Conservation (phyloP, 345 rosid genomes). For the Moringa oleifera region DNA sequence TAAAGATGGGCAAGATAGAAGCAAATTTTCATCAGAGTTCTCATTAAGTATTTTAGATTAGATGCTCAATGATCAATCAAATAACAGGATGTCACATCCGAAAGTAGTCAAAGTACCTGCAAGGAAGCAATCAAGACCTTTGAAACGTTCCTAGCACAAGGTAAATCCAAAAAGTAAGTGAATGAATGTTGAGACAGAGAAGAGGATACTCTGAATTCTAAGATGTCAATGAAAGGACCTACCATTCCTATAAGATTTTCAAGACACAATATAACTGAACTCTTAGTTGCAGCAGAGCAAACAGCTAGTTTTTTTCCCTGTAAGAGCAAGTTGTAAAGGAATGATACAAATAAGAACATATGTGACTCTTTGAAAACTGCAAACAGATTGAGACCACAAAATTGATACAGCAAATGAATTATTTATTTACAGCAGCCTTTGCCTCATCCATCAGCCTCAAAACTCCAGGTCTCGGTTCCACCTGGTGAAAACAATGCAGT, state of each 20-base stretch:
- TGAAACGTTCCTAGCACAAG: slow-evolving; percentile 59
- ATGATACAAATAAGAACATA: neutral
- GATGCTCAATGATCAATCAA: neutral
- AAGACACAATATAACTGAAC: slow-evolving; percentile 87
- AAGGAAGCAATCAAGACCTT: slow-evolving; percentile 92
- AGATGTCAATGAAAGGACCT: slow-evolving; percentile 14
- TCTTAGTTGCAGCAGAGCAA: slow-evolving; percentile 97
- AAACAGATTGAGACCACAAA: neutral
- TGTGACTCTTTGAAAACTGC: neutral
- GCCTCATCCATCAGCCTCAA: slow-evolving; percentile 91
- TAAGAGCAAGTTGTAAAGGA: neutral
- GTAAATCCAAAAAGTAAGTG: slow-evolving; percentile 4
- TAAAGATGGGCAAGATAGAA: neutral
- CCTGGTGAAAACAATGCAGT: slow-evolving; percentile 38
- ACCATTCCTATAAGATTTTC: slow-evolving; percentile 83
- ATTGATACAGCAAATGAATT: neutral
- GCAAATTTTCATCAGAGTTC: neutral
- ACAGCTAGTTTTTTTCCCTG: slow-evolving; percentile 83
- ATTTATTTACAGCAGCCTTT: slow-evolving; percentile 81
- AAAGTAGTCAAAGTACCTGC: slow-evolving; percentile 46
- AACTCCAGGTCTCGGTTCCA: slow-evolving; percentile 90
- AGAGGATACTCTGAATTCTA: neutral
- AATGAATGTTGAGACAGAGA: slow-evolving; percentile 3
- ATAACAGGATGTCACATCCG: slow-evolving; percentile 4
- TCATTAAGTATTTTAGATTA: neutral